Evolutionary conservation across 2,329 filamentous ascomycete species (phyloP).

Genomic region (Penicillium glabrum): DNA sequence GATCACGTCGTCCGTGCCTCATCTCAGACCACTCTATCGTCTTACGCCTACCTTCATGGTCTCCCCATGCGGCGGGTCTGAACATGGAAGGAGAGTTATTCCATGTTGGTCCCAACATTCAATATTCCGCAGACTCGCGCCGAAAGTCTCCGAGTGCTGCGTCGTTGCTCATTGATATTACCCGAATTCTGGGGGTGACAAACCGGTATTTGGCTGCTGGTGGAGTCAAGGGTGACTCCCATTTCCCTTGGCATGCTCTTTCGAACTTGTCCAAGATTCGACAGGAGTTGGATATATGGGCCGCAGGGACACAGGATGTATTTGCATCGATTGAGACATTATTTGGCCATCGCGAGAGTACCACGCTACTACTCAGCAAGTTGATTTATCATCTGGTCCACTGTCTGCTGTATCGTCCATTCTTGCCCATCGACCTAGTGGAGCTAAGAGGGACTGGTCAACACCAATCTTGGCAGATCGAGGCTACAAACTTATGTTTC

Average conservation of each 20-base stretch:
- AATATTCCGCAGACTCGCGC: slow-evolving; percentile 67
- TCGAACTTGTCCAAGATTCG: slow-evolving; percentile 84
- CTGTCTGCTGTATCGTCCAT: slow-evolving; percentile 82
- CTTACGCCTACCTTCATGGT: slow-evolving; percentile 74
- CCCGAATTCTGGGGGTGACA: slow-evolving; percentile 76
- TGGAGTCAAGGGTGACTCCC: slow-evolving; percentile 83
- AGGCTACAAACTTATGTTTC: slow-evolving; percentile 84
- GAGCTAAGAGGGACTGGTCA: slow-evolving; percentile 78
- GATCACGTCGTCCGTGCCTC: slow-evolving; percentile 78
- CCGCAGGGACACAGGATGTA: slow-evolving; percentile 74
- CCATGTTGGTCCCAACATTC: slow-evolving; percentile 73
- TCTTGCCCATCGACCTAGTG: slow-evolving; percentile 78
- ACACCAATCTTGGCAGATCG: slow-evolving; percentile 90
- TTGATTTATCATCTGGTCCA: slow-evolving; percentile 84
- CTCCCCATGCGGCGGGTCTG: slow-evolving; percentile 59
- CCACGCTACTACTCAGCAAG: slow-evolving; percentile 77
- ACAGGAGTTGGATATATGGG: slow-evolving; percentile 82
- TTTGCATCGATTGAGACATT: slow-evolving; percentile 74
- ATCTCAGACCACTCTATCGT: slow-evolving; percentile 75
- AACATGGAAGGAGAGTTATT: slow-evolving; percentile 78
- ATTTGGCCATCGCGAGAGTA: slow-evolving; percentile 76
- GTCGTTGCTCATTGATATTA: slow-evolving; percentile 81
- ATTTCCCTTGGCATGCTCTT: slow-evolving; percentile 86
- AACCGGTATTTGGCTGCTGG: slow-evolving; percentile 82
- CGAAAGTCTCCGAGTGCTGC: slow-evolving; percentile 73